A percentile compares a stretch with the other conserved stretches of the same genome.
These are phyloP conservation scores for Cucurbitaria berberidis DNA, from an alignment of 2,329 filamentous ascomycete species.

Conservation along the genomic window DNA sequence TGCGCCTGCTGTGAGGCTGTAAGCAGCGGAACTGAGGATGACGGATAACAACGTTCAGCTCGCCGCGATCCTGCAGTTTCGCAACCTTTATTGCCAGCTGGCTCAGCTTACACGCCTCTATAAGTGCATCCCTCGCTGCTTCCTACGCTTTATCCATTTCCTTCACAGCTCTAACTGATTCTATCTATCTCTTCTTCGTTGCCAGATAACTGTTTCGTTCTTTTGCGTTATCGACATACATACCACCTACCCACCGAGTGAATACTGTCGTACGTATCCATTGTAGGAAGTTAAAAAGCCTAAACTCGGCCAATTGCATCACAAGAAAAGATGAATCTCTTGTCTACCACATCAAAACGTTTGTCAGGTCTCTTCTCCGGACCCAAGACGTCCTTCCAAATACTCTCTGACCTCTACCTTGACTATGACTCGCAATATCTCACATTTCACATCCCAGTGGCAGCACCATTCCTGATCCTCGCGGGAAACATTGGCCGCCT, in stretches of 20 bases:
- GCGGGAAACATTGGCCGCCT: slow-evolving; percentile 42
- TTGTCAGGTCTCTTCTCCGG: slow-evolving; percentile 32
- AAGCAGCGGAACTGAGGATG: neutral
- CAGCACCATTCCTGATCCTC: slow-evolving; percentile 37
- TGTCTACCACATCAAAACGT: slow-evolving; percentile 25
- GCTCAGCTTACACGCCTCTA: slow-evolving; percentile 8
- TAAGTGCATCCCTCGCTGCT: slow-evolving; percentile 2
- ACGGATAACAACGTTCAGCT: slow-evolving; percentile 9
- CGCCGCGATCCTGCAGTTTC: slow-evolving; percentile 9
- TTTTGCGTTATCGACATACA: no score
- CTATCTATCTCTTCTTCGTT: neutral
- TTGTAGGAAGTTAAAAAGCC: neutral
- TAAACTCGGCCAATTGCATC: neutral
- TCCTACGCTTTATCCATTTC: neutral
- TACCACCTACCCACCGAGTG: no score
- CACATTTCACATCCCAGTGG: slow-evolving; percentile 38
- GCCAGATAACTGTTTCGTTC: neutral
- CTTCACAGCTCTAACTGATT: neutral
- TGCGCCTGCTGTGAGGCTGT: neutral
- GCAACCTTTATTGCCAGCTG: slow-evolving; percentile 5
- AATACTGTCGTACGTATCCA: neutral
- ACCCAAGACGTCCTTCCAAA: slow-evolving; percentile 35
- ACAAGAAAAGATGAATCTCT: neutral
- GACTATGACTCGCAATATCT: slow-evolving; percentile 39
- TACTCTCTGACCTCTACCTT: slow-evolving; percentile 43